A percentile compares a stretch with the other conserved stretches of the same genome.
Conservation (phyloP, 2,329 filamentous ascomycete genomes). For the Aspergillus ruber region DNA sequence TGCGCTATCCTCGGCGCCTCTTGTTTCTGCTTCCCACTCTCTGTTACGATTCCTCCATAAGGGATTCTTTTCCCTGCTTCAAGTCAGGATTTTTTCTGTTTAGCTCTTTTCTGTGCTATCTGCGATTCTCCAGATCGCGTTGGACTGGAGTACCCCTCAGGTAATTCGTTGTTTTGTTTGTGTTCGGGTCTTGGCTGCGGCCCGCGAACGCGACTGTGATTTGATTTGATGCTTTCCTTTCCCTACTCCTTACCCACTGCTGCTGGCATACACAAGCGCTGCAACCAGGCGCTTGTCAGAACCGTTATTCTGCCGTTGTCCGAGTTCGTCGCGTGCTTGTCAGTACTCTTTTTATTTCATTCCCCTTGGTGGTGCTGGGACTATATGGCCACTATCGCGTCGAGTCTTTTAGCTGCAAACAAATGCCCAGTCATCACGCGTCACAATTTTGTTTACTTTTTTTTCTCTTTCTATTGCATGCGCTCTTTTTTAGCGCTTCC, state of each 20-base stretch:
- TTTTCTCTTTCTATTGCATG: neutral
- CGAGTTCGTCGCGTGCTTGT: too few species aligned
- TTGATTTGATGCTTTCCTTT: neutral
- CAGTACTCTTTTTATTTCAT: neutral
- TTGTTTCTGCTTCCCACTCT: neutral
- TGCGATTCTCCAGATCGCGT: too few species aligned
- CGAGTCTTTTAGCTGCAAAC: neutral
- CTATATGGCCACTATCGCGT: neutral
- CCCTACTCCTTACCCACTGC: neutral
- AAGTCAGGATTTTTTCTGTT: too few species aligned
- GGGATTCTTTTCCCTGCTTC: too few species aligned
- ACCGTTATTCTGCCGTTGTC: too few species aligned
- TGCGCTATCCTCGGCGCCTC: slow-evolving; percentile 4
- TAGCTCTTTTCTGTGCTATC: too few species aligned
- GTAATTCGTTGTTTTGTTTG: slow-evolving; percentile 5
- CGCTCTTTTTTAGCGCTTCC: slow-evolving; percentile 9
- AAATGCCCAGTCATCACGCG: slow-evolving; percentile 20
- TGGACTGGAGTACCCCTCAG: neutral
- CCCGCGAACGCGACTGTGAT: slow-evolving; percentile 13
- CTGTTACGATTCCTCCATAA: too few species aligned
- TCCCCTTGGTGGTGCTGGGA: neutral
- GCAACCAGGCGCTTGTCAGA: too few species aligned
- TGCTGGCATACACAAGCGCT: neutral
- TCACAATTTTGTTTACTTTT: slow-evolving; percentile 12
- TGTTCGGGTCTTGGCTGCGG: slow-evolving; percentile 8